These are phyloP conservation scores for Blastocystis sp. DNA, from an alignment of 352 stramenopile genomes.

Conservation along the genomic window DNA sequence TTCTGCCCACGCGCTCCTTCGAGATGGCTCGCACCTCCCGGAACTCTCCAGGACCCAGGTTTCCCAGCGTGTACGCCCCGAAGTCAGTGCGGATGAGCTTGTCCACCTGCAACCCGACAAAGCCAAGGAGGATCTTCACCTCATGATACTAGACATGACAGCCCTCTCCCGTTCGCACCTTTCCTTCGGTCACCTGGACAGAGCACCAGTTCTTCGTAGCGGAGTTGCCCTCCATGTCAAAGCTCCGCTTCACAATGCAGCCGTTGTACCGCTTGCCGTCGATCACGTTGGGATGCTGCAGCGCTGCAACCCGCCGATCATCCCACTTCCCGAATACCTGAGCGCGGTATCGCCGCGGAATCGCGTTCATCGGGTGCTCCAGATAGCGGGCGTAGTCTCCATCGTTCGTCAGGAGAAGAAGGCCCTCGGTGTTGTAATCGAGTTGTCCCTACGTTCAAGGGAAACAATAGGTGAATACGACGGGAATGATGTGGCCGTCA, in stretches of 20 bases:
- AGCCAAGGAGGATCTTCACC: constrained; percentile 81
- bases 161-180: constrained; percentile 71
- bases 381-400: constrained; percentile 83
- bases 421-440: constrained; percentile 86
- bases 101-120: constrained; percentile 83
- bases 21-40: constrained; percentile 79
- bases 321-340: constrained; percentile 79
- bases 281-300: constrained; percentile 79
- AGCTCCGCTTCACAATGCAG: constrained; percentile 70
- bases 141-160: constrained; percentile 81
- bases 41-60: constrained; percentile 79
- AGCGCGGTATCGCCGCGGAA: constrained; percentile 80
- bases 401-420: constrained; percentile 87
- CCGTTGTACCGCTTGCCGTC: constrained; percentile 79
- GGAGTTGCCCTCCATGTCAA: background rate
- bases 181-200: constrained; percentile 80
- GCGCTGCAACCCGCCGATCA: constrained; percentile 78
- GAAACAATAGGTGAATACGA: constrained; percentile 74
- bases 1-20: constrained; percentile 66
- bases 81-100: constrained; percentile 83
- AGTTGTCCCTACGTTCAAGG: constrained; percentile 76
- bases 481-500: constrained; percentile 81
- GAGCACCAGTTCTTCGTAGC: constrained; percentile 72
- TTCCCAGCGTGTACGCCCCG: constrained; percentile 81
- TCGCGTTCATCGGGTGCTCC: constrained; percentile 81